Base-by-base conservation (phyloP, 148 eudicot genomes). In the Heliamphora exappendiculata region DNA sequence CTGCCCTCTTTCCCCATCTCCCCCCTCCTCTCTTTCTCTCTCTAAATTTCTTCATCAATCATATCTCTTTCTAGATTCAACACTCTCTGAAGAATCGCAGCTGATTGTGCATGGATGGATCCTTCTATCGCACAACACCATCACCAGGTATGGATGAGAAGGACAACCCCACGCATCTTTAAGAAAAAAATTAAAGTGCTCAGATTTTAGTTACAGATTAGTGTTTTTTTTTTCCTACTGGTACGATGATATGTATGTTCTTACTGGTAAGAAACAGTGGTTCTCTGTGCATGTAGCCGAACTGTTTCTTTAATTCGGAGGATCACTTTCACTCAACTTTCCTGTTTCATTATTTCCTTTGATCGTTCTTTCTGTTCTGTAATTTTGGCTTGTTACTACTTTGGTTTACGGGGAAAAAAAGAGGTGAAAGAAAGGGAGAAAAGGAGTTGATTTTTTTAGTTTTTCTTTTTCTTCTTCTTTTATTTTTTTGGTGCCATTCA, bases 31-130 rank as follows among this genome's bases (percentile, higher is more conserved):
- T 7, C 74, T 11, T 17, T 19, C 14, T 5, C 67, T 36, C 65
- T 7, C 58, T 8, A 42, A 54, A 49, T 41, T 17, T 59, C 67
- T 57, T 67, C 41, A 22, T 41, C 50, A 9, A 49, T 3, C 1
- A 49, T 31, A 36, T 37, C 22, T 42, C 72, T 47, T 55, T 39
- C 59, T 59, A 33, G 3, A 36, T 22, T 63, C 41, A 8, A 20
- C 47, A 67, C 24, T 60, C 81, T 60, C 72, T n/a, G 17, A 42
- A 45, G 67, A 19, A 3, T 19, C 20, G 2, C 36, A n/a, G n/a
- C 37, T 73, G 50, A 39, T 31, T 55, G 54, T 81, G 80, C 80
- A 73, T 81, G 80, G 74, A 84, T 84, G 87, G 87, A 84, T 78
- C 79, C 79, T 71, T 81, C 86, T 42, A 76, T 45, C 68, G 82